These are phyloP conservation scores for Pyrenula aspistea DNA, from an alignment of 495 filamentous ascomycete genomes.

Conservation along the genomic window DNA sequence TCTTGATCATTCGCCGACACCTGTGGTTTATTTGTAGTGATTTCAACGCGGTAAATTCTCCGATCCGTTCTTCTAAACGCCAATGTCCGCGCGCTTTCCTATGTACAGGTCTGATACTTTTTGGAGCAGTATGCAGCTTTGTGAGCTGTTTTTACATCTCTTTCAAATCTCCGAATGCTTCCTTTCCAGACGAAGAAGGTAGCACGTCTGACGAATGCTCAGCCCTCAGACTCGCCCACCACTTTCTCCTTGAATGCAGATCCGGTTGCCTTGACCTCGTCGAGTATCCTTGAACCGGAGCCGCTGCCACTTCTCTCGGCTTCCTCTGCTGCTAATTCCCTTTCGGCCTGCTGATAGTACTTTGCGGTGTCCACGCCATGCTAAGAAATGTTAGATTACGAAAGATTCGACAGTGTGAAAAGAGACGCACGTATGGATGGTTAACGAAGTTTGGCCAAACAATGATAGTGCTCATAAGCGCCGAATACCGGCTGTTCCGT, in stretches of 20 bases:
- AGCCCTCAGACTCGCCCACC: too few relatives aligned
- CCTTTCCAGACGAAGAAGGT: too few relatives aligned
- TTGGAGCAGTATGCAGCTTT: too few relatives aligned
- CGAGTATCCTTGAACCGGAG: neutral
- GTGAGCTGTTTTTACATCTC: too few relatives aligned
- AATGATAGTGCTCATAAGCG: conserved; percentile 66
- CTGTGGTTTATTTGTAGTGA: too few relatives aligned
- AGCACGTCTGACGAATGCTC: too few relatives aligned
- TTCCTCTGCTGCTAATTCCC: conserved; percentile 71
- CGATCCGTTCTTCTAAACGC: too few relatives aligned
- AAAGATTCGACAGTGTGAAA: neutral
- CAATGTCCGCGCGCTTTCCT: too few relatives aligned
- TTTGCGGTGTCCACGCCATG: conserved; percentile 97
- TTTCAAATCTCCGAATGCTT: too few relatives aligned
- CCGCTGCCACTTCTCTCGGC: neutral
- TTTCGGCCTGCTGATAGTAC: conserved; percentile 94
- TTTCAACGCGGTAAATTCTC: too few relatives aligned
- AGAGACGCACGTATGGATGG: conserved; percentile 56
- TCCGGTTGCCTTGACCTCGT: neutral
- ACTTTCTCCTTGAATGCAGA: neutral
- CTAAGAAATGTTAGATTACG: conserved; percentile 21
- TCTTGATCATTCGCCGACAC: too few relatives aligned
- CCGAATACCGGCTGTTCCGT: conserved; percentile 82
- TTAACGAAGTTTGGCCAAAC: conserved; percentile 98
- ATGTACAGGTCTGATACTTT: too few relatives aligned